These are phyloP conservation scores for Dactylellina drechsleri DNA, from an alignment of 2,329 filamentous ascomycete genomes.

Conservation along the genomic window DNA sequence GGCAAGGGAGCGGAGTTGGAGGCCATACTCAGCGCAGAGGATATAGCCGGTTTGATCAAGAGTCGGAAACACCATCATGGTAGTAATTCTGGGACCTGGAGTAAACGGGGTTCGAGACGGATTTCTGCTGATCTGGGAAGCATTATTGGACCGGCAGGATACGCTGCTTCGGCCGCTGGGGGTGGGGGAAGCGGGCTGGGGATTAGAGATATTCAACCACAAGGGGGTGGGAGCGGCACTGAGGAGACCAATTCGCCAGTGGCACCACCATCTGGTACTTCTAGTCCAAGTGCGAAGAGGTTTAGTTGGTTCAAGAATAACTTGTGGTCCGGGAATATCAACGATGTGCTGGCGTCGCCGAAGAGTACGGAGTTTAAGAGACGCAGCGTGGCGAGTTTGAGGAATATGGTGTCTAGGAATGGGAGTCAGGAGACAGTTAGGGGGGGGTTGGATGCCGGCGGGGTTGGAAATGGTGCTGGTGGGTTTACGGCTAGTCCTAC, in stretches of 20 bases:
- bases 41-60: slow-evolving; percentile 66
- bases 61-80: slow-evolving; percentile 1
- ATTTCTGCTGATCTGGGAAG: slow-evolving; percentile 34
- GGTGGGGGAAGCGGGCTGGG: slow-evolving; percentile 24
- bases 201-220: slow-evolving; percentile 7
- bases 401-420: slow-evolving; percentile 34
- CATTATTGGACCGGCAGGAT: slow-evolving; percentile 12
- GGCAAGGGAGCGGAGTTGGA: slow-evolving; percentile 67
- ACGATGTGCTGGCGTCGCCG: slow-evolving; percentile 40
- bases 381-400: slow-evolving; percentile 44
- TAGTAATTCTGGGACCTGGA: slow-evolving; percentile 4
- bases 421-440: slow-evolving; percentile 47
- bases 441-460: background rate
- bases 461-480: background rate
- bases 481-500: slow-evolving; percentile 29
- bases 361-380: slow-evolving; percentile 35
- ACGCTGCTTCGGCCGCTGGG: slow-evolving; percentile 20
- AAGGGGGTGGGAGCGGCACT: background rate
- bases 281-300: slow-evolving; percentile 33
- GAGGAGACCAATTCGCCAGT: slow-evolving; percentile 20
- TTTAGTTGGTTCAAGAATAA: slow-evolving; percentile 50
- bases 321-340: slow-evolving; percentile 48
- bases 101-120: slow-evolving; percentile 35
- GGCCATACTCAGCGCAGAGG: slow-evolving; percentile 71
- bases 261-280: slow-evolving; percentile 1